phyloP scores from a whole-genome alignment of 495 filamentous ascomycete species.

The Penicillium mononematosum region DNA sequence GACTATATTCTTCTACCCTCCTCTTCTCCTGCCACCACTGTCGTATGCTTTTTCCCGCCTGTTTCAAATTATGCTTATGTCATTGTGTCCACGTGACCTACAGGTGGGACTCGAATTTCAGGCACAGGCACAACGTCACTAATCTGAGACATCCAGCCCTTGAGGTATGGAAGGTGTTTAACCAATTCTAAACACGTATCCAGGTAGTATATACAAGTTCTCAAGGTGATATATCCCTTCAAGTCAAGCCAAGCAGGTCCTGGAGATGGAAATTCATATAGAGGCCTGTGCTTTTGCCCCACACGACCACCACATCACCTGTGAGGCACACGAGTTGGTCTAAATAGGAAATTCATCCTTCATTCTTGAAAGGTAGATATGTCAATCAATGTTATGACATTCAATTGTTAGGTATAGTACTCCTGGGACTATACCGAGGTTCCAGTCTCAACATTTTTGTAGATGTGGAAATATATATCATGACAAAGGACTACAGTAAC shows the following conservation, averaged over 20 bases:
- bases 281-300: background rate
- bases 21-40: constrained; percentile 1
- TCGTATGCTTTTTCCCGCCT: constrained; percentile 27
- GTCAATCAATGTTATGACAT: too few species aligned
- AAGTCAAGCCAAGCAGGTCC: background rate
- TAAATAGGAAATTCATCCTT: background rate
- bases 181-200: too few species aligned
- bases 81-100: constrained; percentile 18
- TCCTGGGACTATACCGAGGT: too few species aligned
- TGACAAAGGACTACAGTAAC: too few species aligned
- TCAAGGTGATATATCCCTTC: background rate
- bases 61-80: constrained; percentile 27
- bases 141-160: background rate
- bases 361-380: background rate
- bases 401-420: too few species aligned
- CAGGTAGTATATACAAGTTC: background rate
- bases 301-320: background rate
- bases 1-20: background rate
- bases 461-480: too few species aligned
- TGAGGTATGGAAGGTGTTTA: background rate
- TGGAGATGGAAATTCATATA: background rate
- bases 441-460: too few species aligned
- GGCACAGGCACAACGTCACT: constrained; percentile 5
- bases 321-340: background rate
- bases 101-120: constrained; percentile 7